A percentile compares a stretch with the other conserved stretches of the same genome.
These are phyloP conservation scores for Galerina sulciceps DNA, from an alignment of 768 basidiomycete species.

Conservation along the genomic window DNA sequence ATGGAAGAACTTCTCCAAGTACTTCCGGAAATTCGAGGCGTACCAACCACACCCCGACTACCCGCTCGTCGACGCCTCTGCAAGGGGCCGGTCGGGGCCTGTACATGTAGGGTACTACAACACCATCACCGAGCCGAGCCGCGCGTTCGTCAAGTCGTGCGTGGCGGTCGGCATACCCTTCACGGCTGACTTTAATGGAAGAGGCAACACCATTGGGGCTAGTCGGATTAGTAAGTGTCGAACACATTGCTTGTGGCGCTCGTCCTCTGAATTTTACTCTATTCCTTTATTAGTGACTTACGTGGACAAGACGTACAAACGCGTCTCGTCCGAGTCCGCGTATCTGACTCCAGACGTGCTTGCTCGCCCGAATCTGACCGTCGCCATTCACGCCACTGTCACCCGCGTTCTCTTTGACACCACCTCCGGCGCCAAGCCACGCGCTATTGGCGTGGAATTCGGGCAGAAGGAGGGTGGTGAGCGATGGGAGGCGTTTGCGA, in stretches of 20 bases:
- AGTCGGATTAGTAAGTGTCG: slow-evolving; percentile 50
- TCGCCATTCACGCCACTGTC: slow-evolving; percentile 57
- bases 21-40: slow-evolving; percentile 71
- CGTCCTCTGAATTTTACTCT: not conserved
- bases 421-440: slow-evolving; percentile 33
- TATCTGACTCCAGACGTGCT: slow-evolving; percentile 71
- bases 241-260: too few relatives aligned
- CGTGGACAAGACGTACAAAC: slow-evolving; percentile 51
- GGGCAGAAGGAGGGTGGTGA: slow-evolving; percentile 38
- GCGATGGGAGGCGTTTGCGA: slow-evolving; percentile 49
- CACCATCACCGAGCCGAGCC: slow-evolving; percentile 45
- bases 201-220: slow-evolving; percentile 61
- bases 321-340: slow-evolving; percentile 67
- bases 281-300: slow-evolving; percentile 63
- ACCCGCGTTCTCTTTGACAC: slow-evolving; percentile 63
- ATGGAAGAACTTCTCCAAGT: slow-evolving; percentile 61
- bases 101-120: slow-evolving; percentile 63
- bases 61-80: slow-evolving; percentile 52
- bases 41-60: slow-evolving; percentile 55
- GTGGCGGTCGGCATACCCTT: slow-evolving; percentile 57
- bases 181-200: slow-evolving; percentile 63
- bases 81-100: slow-evolving; percentile 57
- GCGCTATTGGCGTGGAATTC: slow-evolving; percentile 69
- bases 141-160: slow-evolving; percentile 59
- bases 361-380: slow-evolving; percentile 64